Percentiles rank a stretch among this genome's conserved stretches.
Conservation (phyloP, 768 basidiomycete species). For the Lactarius vividus region DNA sequence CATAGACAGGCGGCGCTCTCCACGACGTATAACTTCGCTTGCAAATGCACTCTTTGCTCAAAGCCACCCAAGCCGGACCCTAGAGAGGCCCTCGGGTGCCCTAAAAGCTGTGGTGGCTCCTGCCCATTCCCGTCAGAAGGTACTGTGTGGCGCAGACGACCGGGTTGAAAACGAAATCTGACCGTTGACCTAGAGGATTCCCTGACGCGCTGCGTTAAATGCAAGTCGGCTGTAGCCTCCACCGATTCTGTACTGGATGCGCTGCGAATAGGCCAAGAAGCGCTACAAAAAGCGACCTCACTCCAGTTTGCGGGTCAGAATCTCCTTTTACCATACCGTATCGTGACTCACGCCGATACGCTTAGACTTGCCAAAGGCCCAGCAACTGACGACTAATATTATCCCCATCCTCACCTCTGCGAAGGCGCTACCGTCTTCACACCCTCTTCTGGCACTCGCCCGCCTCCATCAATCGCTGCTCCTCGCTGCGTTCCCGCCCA, state of each 20-base stretch:
- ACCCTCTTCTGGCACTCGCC: constrained; percentile 74
- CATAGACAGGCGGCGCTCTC: constrained; percentile 55
- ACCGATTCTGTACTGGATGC: constrained; percentile 60
- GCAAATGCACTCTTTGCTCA: constrained; percentile 62
- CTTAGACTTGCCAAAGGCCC: constrained; percentile 40
- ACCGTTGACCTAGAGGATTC: constrained; percentile 41
- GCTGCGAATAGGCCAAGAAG: constrained; percentile 68
- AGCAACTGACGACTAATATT: constrained; percentile 60
- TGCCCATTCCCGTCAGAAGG: constrained; percentile 64
- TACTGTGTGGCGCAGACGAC: constrained; percentile 29
- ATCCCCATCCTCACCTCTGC: constrained; percentile 61
- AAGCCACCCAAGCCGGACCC: constrained; percentile 47
- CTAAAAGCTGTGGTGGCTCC: constrained; percentile 61
- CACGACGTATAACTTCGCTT: constrained; percentile 78
- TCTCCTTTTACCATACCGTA: background rate
- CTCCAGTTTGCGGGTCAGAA: constrained; percentile 58
- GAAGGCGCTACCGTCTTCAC: constrained; percentile 59
- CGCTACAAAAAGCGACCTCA: constrained; percentile 63
- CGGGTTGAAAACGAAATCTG: background rate
- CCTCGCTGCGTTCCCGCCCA: constrained; percentile 46
- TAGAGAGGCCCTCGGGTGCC: constrained; percentile 67
- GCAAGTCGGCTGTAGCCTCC: constrained; percentile 47
- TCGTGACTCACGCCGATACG: constrained; percentile 8
- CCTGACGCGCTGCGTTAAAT: constrained; percentile 52
- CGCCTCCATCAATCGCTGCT: constrained; percentile 72